Evolutionary conservation across 2,329 filamentous ascomycete genomes (phyloP).

Genomic region (Aspergillus spinulosporus): DNA sequence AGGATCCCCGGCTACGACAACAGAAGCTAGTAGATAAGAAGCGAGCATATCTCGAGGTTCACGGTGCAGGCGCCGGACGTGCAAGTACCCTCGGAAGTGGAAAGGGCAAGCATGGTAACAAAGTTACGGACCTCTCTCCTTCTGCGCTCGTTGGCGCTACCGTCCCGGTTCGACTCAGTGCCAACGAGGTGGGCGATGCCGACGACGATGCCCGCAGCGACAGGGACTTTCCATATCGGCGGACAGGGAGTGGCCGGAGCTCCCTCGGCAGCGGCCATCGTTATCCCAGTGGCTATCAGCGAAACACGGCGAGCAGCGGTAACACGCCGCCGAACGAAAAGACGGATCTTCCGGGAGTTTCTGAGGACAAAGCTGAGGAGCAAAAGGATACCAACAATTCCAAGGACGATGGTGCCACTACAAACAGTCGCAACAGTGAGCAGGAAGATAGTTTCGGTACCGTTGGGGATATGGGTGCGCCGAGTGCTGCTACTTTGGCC

Average conservation of each 20-base stretch:
- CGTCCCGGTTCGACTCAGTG: constrained; percentile 86
- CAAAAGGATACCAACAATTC: constrained; percentile 29
- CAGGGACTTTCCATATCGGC: constrained; percentile 48
- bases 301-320: constrained; percentile 49
- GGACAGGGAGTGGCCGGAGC: constrained; percentile 60
- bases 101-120: constrained; percentile 87
- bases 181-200: constrained; percentile 90
- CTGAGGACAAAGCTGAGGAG: constrained; percentile 35
- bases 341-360: constrained; percentile 44
- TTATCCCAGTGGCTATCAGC: constrained; percentile 48
- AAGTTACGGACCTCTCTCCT: constrained; percentile 76
- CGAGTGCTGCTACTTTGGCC: constrained; percentile 42
- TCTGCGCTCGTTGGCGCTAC: constrained; percentile 74
- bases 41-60: constrained; percentile 80
- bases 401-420: constrained; percentile 33
- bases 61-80: constrained; percentile 57
- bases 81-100: constrained; percentile 65
- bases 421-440: constrained; percentile 36
- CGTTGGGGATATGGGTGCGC: constrained; percentile 52
- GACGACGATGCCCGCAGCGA: constrained; percentile 62
- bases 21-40: constrained; percentile 85
- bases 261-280: constrained; percentile 52
- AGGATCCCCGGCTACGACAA: constrained; percentile 80
- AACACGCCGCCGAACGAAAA: constrained; percentile 54
- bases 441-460: constrained; percentile 46